These are phyloP conservation scores for Coriolopsis trogii DNA, from an alignment of 1,284 basidiomycete species.

Conservation along the genomic window DNA sequence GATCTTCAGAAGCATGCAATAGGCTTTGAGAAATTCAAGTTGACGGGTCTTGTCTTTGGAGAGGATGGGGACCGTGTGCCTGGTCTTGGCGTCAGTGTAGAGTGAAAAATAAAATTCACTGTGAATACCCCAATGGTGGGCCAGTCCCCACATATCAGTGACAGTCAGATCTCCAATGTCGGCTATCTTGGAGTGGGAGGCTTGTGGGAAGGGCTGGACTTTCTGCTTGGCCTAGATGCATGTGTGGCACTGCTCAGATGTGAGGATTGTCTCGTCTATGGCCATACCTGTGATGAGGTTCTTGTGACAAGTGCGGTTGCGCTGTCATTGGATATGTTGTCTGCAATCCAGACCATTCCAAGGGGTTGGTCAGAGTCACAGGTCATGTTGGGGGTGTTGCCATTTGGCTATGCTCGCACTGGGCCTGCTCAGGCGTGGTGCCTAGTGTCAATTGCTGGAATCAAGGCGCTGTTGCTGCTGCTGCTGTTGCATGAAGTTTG, in stretches of 20 bases:
- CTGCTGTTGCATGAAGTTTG: background rate
- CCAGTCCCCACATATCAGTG: slow-evolving; percentile 42
- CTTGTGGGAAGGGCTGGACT: background rate
- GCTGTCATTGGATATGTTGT: background rate
- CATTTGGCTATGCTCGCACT: background rate
- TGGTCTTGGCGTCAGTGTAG: slow-evolving; percentile 31
- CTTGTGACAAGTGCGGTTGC: background rate
- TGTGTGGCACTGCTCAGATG: slow-evolving; percentile 1
- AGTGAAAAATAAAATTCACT: slow-evolving; percentile 29
- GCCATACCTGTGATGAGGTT: slow-evolving; percentile 4
- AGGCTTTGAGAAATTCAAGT: slow-evolving; percentile 25
- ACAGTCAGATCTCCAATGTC: slow-evolving; percentile 38
- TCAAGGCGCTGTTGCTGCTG: background rate
- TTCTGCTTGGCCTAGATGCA: slow-evolving; percentile 6
- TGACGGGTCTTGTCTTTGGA: slow-evolving; percentile 28
- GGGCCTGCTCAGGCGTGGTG: background rate
- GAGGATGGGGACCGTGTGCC: slow-evolving; percentile 23
- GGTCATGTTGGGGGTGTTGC: background rate
- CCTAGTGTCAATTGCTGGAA: background rate
- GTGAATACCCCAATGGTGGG: slow-evolving; percentile 29
- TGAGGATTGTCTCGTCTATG: slow-evolving; percentile 1
- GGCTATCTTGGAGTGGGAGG: slow-evolving; percentile 20
- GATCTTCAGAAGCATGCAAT: slow-evolving; percentile 25
- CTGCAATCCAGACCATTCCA: slow-evolving; percentile 2
- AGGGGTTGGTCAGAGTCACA: background rate